Conservation (phyloP, 805 yeast genomes). For the Candida chilensis region DNA sequence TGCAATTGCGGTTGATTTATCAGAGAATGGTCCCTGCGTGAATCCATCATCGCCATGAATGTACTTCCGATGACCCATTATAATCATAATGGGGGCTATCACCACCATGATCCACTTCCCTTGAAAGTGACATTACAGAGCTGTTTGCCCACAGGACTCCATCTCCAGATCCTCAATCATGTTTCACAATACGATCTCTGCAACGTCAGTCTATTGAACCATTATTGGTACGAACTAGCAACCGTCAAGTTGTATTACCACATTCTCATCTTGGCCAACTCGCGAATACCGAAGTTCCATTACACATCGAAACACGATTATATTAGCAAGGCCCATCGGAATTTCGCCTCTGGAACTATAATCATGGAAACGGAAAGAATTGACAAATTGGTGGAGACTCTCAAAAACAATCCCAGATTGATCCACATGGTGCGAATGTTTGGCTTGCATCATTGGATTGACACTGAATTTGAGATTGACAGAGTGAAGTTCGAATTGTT, state of each 20-base stretch:
- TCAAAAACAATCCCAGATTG: neutral
- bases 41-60: too few species aligned
- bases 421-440: neutral
- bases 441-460: slow-evolving; percentile 1
- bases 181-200: neutral
- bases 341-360: neutral
- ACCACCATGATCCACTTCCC: too few species aligned
- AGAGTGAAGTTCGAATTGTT: neutral
- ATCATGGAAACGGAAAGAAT: neutral
- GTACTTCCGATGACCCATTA: too few species aligned
- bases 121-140: too few species aligned
- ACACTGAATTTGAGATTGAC: slow-evolving; percentile 1
- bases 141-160: too few species aligned
- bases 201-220: neutral
- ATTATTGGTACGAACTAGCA: neutral
- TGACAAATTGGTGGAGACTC: neutral
- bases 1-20: too few species aligned
- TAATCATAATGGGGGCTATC: too few species aligned
- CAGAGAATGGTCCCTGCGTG: too few species aligned
- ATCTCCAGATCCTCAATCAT: neutral
- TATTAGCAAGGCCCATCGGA: neutral
- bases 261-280: neutral
- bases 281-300: neutral
- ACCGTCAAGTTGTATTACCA: neutral
- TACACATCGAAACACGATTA: neutral